Evolutionary conservation across 1,284 basidiomycete genomes (phyloP).

Genomic region (Cutaneotrichosporon cyanovorans): DNA sequence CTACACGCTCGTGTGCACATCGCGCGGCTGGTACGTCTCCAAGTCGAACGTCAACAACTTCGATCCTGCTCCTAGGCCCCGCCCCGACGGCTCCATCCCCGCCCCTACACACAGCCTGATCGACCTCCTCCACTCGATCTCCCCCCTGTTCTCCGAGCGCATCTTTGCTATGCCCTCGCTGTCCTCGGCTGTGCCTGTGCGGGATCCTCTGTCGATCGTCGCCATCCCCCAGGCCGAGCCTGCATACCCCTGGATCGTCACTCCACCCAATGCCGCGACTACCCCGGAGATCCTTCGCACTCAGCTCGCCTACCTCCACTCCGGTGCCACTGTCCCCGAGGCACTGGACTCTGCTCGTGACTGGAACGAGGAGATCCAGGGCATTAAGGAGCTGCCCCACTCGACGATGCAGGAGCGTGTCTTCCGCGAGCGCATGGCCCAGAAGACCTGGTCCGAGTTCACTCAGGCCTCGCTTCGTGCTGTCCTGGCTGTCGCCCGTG

Average conservation of each 20-base stretch:
- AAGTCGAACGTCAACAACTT: conserved; percentile 47
- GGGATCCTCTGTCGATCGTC: conserved; percentile 46
- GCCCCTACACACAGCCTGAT: conserved; percentile 49
- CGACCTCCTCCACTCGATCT: conserved; percentile 50
- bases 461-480: conserved; percentile 50
- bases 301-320: conserved; percentile 53
- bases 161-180: conserved; percentile 38
- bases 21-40: conserved; percentile 53
- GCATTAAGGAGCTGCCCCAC: conserved; percentile 51
- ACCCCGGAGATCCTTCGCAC: conserved; percentile 50
- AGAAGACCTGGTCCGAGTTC: conserved; percentile 53
- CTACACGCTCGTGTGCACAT: conserved; percentile 50
- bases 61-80: conserved; percentile 44
- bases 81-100: conserved; percentile 27
- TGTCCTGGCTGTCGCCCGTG: conserved; percentile 50
- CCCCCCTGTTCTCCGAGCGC: conserved; percentile 44
- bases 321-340: conserved; percentile 50
- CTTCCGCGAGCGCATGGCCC: conserved; percentile 51
- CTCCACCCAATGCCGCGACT: conserved; percentile 38
- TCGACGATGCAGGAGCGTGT: conserved; percentile 50
- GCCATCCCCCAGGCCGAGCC: conserved; percentile 51
- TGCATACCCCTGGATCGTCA: conserved; percentile 51
- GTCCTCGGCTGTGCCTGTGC: conserved; percentile 26
- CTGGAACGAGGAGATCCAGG: conserved; percentile 57
- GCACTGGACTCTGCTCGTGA: conserved; percentile 52